Percentiles rank a stretch among this genome's conserved stretches.
Evolutionary conservation across 2,329 filamentous ascomycete species (phyloP).

Genomic region (Fusarium fujikuroi): DNA sequence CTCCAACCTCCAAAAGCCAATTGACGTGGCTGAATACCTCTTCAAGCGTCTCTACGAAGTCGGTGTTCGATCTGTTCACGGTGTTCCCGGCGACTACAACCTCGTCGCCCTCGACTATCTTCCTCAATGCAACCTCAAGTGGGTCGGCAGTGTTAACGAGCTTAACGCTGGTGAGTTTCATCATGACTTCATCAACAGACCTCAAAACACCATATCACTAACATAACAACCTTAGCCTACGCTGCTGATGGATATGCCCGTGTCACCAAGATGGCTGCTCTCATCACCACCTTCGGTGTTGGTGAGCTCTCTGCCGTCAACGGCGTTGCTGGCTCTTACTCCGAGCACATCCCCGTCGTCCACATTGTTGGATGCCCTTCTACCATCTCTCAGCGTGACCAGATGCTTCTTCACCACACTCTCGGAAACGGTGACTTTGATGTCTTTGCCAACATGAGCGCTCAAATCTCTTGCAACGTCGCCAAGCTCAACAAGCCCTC

Average conservation of each 20-base stretch:
- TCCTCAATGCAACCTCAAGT: conserved; percentile 65
- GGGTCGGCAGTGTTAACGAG: conserved; percentile 78
- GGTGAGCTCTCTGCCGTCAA: conserved; percentile 80
- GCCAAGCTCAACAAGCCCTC: conserved; percentile 76
- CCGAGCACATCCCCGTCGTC: conserved; percentile 76
- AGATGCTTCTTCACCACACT: conserved; percentile 71
- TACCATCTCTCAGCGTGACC: conserved; percentile 59
- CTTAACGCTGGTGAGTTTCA: conserved; percentile 71
- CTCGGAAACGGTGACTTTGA: conserved; percentile 83
- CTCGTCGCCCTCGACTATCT: conserved; percentile 75
- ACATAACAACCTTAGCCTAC: conserved; percentile 63
- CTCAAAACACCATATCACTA: conserved; percentile 13
- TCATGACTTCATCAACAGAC: conserved; percentile 22
- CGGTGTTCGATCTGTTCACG: conserved; percentile 73
- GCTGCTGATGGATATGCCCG: conserved; percentile 84
- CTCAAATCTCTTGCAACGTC: conserved; percentile 75
- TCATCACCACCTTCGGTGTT: conserved; percentile 82
- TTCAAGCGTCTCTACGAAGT: conserved; percentile 72
- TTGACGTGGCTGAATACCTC: conserved; percentile 75
- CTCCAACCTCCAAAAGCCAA: conserved; percentile 57
- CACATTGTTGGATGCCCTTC: conserved; percentile 71
- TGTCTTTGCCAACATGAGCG: conserved; percentile 83
- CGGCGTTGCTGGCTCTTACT: conserved; percentile 77
- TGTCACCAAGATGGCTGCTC: conserved; percentile 74
- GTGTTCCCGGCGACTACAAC: conserved; percentile 80